These are phyloP conservation scores for Zygnema cylindricum DNA, from an alignment of 139 green algal species.

Conservation along the genomic window DNA sequence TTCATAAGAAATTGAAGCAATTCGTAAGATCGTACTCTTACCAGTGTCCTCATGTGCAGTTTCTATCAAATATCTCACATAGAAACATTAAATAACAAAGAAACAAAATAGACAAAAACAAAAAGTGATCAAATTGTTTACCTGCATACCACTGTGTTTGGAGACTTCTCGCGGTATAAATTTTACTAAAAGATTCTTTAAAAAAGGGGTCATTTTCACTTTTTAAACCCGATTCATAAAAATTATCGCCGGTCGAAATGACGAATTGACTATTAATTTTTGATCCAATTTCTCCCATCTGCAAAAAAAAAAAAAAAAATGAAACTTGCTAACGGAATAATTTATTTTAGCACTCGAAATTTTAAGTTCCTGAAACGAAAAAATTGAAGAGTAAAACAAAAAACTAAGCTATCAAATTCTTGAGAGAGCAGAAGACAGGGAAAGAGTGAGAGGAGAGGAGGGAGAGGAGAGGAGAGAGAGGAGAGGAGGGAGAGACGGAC, in stretches of 20 bases:
- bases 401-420: no score
- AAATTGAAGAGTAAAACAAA: no score
- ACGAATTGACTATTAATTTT: no score
- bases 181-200: constrained; percentile 47
- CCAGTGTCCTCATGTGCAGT: not conserved
- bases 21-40: not conserved
- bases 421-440: no score
- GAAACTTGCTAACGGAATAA: no score
- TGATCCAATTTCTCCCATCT: no score
- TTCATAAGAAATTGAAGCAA: not conserved
- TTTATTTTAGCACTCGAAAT: no score
- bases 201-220: constrained; percentile 22
- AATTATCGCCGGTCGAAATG: constrained; percentile 51
- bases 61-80: not conserved
- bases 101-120: not conserved
- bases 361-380: no score
- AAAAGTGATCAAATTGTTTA: not conserved
- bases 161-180: constrained; percentile 44
- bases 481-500: no score
- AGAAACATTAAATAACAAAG: not conserved
- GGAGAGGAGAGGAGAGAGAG: no score
- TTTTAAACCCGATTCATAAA: constrained; percentile 40
- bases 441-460: no score
- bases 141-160: constrained; percentile 47
- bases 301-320: no score